phyloP scores from a whole-genome alignment of 1,139 yeast genomes.

The Kodamaea derodonti region DNA sequence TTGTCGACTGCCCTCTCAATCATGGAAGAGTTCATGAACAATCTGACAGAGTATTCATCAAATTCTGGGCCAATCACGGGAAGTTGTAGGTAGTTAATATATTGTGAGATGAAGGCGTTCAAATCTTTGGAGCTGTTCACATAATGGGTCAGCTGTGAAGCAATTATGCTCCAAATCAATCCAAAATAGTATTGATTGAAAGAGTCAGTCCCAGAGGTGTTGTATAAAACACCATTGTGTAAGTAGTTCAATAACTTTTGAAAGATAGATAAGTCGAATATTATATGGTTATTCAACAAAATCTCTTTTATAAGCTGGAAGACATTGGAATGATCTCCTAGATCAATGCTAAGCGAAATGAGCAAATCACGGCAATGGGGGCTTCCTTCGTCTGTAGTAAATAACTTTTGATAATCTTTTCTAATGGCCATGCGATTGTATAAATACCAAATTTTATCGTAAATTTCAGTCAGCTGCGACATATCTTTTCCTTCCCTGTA shows the following conservation, averaged over 20 bases:
- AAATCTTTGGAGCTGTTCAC: constrained; percentile 15
- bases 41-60: constrained; percentile 14
- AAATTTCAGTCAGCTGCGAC: constrained; percentile 7
- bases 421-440: constrained; percentile 36
- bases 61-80: constrained; percentile 8
- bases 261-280: constrained; percentile 27
- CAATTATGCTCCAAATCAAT: constrained; percentile 33
- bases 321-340: constrained; percentile 34
- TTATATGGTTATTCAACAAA: constrained; percentile 29
- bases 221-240: constrained; percentile 25
- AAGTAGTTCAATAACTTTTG: constrained; percentile 33
- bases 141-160: constrained; percentile 31
- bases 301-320: constrained; percentile 39
- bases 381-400: constrained; percentile 1
- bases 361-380: constrained; percentile 28
- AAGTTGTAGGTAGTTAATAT: constrained; percentile 20
- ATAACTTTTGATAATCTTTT: constrained; percentile 29
- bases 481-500: constrained; percentile 12
- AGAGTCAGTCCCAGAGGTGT: constrained; percentile 15
- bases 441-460: constrained; percentile 28
- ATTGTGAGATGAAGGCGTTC: constrained; percentile 33
- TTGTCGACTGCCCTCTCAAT: constrained; percentile 24
- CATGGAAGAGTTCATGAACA: constrained; percentile 29
- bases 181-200: constrained; percentile 31
- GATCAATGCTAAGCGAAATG: constrained; percentile 29